phyloP scores from a whole-genome alignment of 139 green algal genomes.

The Picochlorum sp. region DNA sequence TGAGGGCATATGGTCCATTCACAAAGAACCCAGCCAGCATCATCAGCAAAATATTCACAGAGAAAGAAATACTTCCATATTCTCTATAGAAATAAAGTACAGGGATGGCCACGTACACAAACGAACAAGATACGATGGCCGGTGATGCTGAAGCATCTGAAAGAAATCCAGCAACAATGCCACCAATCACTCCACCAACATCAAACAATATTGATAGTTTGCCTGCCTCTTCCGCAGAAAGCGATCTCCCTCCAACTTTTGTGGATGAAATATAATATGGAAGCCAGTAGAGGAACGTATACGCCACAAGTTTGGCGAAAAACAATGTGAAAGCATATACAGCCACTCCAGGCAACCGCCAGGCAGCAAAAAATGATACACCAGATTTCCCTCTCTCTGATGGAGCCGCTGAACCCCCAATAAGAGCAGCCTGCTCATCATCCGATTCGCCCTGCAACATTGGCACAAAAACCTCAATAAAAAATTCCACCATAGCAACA shows the following conservation, averaged over 20 bases:
- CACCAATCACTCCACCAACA: conserved; percentile 81
- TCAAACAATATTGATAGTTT: conserved; percentile 88
- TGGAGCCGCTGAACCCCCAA: background rate
- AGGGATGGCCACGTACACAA: conserved; percentile 75
- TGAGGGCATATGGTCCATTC: conserved; percentile 94
- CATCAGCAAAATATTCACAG: conserved; percentile 78
- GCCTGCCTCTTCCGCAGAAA: conserved; percentile 62
- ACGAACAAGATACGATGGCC: conserved; percentile 58
- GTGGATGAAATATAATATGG: conserved; percentile 90
- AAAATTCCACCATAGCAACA: background rate
- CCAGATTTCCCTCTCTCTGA: conserved; percentile 24
- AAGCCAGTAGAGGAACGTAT: conserved; percentile 98
- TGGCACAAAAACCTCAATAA: background rate
- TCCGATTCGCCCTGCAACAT: conserved; percentile 17
- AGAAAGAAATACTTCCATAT: conserved; percentile 42
- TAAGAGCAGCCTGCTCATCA: conserved; percentile 1
- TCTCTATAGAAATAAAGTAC: conserved; percentile 71
- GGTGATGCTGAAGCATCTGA: conserved; percentile 63
- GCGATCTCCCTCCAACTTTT: conserved; percentile 50
- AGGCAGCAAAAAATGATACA: conserved; percentile 72
- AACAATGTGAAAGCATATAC: conserved; percentile 88
- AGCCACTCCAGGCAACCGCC: conserved; percentile 81
- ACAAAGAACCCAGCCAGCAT: conserved; percentile 80
- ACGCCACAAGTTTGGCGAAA: conserved; percentile 95
- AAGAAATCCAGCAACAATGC: conserved; percentile 76